These are phyloP conservation scores for Suillus fuscotomentosus DNA, from an alignment of 768 basidiomycete species.

Conservation along the genomic window DNA sequence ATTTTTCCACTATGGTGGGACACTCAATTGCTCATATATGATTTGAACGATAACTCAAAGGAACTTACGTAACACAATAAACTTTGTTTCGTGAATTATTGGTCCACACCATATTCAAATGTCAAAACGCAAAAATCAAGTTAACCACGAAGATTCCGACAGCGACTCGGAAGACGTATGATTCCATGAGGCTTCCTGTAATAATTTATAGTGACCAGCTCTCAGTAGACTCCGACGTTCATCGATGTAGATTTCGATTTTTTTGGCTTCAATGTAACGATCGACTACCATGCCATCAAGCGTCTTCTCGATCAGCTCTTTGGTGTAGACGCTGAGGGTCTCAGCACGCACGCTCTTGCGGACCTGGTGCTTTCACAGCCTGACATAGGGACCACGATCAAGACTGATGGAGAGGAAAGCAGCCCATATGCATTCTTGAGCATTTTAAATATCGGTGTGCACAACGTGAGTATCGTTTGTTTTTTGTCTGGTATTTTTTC, in stretches of 20 bases:
- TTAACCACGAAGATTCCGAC: slow-evolving; percentile 33
- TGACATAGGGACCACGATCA: slow-evolving; percentile 83
- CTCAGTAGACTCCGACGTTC: slow-evolving; percentile 15
- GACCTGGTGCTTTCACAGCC: slow-evolving; percentile 79
- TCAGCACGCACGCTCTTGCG: slow-evolving; percentile 72
- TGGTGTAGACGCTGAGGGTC: slow-evolving; percentile 63
- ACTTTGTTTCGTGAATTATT: neutral
- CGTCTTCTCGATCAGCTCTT: slow-evolving; percentile 70
- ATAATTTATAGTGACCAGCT: slow-evolving; percentile 1
- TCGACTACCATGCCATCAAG: slow-evolving; percentile 88
- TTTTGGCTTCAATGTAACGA: slow-evolving; percentile 76
- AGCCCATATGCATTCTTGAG: slow-evolving; percentile 91
- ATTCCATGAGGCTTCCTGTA: slow-evolving; percentile 26
- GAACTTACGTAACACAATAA: neutral
- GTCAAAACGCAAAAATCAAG: slow-evolving; percentile 54
- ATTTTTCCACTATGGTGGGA: neutral
- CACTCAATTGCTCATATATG: no score
- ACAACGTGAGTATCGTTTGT: slow-evolving; percentile 46
- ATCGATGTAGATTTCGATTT: slow-evolving; percentile 70
- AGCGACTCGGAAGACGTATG: slow-evolving; percentile 41
- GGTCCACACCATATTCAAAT: slow-evolving; percentile 25
- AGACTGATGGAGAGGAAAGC: slow-evolving; percentile 59
- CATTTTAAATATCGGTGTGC: slow-evolving; percentile 72
- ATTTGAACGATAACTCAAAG: neutral
- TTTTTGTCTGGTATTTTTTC: neutral